Evolutionary conservation across 306 rosid genomes (phyloP), one percentile per base, ranked within the genome.

Genomic region (Cicer judaicum): DNA sequence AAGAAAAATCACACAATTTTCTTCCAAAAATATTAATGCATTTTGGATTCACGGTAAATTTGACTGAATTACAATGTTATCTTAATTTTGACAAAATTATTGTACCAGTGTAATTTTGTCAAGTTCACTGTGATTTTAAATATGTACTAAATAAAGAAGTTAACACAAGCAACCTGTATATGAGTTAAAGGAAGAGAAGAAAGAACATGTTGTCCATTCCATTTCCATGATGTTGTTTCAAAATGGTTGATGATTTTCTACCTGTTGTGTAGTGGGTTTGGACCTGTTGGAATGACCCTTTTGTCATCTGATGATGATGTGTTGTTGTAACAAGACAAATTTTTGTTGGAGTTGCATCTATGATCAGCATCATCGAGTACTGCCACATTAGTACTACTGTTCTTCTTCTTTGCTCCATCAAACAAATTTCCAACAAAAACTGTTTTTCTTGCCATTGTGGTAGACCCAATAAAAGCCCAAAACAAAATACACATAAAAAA

Each of bases 221-320:
- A 54, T 38, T 46, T 46, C 41, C 48, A 63, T 64, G 56, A 38
- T 75, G 43, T 39, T 40, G 62, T 49, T 56, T 29, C 54, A 36
- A 53, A 13, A 59, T 9, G 18, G 14, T 16, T 4, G 24, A 36
- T 41, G 72, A 7, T 66, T 85, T 79, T 46, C 79, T 88, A 85
- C 88, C 87, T 84, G 84, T 91, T 93, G 78, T 93, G 98, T 11
- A 93, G 80, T 42, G 97, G 98, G 70, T 93, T 93, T 34, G 98
- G 92, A 72, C 97, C 96, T 0, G 96, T 93, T 1, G 98, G 98
- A 76, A 91, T 96, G 1, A 83, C 84, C 79, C 98, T 81, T 77
- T 89, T 88, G 60, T 84, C 87, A 34, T 91, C 96, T 16, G 85
- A 84, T 40, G 77, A 68, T 49, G 77, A 68, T 2, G 70, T 57